Conservation (phyloP, 805 yeast species). For the Candida ovalis region DNA sequence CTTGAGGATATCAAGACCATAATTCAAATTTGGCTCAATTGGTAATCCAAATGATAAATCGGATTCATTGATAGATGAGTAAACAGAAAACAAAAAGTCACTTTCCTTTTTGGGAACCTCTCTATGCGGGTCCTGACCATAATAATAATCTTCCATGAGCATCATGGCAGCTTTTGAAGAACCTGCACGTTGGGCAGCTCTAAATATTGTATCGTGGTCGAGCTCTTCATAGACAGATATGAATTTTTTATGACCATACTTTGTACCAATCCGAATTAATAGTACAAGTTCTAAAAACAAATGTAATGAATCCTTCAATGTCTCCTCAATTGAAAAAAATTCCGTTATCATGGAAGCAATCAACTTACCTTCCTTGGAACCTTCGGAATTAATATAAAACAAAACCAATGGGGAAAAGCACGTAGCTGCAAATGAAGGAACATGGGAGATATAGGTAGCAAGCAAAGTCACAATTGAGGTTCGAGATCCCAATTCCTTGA, state of each 20-base stretch:
- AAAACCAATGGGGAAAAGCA: conserved; percentile 29
- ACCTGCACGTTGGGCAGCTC: conserved; percentile 31
- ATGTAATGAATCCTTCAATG: conserved; percentile 13
- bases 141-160: conserved; percentile 43
- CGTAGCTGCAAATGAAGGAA: conserved; percentile 26
- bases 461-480: conserved; percentile 33
- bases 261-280: conserved; percentile 39
- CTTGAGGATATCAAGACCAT: conserved; percentile 44
- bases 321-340: conserved; percentile 18
- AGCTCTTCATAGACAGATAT: conserved; percentile 28
- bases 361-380: conserved; percentile 13
- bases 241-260: conserved; percentile 27
- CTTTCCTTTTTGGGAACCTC: conserved; percentile 15
- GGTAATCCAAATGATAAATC: conserved; percentile 70
- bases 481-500: conserved; percentile 30
- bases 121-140: conserved; percentile 3
- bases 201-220: conserved; percentile 28
- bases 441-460: conserved; percentile 28
- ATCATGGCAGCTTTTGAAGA: conserved; percentile 42
- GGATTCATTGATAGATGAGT: conserved; percentile 51
- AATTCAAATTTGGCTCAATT: conserved; percentile 46
- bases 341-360: conserved; percentile 19
- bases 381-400: conserved; percentile 21
- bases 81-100: conserved; percentile 34
- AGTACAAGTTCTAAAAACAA: conserved; percentile 31